Percentiles rank a stretch among this genome's conserved stretches.
These are phyloP conservation scores for Nicotiana otophora DNA, from an alignment of 257 asterid genomes.

Conservation along the genomic window DNA sequence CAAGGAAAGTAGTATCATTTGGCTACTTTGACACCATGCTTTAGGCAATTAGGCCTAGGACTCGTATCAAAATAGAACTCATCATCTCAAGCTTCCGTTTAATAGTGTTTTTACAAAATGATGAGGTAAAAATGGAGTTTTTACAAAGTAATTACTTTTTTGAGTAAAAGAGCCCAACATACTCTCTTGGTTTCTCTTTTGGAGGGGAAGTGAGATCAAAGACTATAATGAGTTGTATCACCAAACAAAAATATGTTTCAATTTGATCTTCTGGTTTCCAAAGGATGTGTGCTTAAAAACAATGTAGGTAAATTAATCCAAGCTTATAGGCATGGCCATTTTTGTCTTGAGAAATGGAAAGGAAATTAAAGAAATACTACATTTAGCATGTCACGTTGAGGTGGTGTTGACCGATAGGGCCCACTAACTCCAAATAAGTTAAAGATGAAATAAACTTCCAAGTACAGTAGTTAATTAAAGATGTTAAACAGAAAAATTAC, in stretches of 20 bases:
- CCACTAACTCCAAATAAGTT: background rate
- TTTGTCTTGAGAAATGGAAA: background rate
- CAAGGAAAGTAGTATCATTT: background rate
- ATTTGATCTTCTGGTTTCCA: background rate
- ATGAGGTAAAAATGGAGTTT: background rate
- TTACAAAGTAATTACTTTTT: background rate
- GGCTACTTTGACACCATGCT: background rate
- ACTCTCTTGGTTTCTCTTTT: background rate
- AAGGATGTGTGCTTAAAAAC: background rate
- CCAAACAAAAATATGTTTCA: background rate
- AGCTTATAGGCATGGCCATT: background rate
- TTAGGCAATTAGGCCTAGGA: background rate
- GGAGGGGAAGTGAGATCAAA: background rate
- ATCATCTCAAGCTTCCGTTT: background rate
- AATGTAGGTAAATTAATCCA: background rate
- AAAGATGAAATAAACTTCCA: background rate
- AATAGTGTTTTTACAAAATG: background rate
- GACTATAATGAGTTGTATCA: background rate
- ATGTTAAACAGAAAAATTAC: slow-evolving; percentile 21
- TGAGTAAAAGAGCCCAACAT: background rate
- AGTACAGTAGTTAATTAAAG: background rate
- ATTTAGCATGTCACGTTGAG: background rate
- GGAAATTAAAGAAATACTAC: background rate
- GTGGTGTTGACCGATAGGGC: background rate
- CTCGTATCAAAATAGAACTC: background rate